phyloP scores from a whole-genome alignment of 768 basidiomycete species.

The Rhodotorula toruloides region DNA sequence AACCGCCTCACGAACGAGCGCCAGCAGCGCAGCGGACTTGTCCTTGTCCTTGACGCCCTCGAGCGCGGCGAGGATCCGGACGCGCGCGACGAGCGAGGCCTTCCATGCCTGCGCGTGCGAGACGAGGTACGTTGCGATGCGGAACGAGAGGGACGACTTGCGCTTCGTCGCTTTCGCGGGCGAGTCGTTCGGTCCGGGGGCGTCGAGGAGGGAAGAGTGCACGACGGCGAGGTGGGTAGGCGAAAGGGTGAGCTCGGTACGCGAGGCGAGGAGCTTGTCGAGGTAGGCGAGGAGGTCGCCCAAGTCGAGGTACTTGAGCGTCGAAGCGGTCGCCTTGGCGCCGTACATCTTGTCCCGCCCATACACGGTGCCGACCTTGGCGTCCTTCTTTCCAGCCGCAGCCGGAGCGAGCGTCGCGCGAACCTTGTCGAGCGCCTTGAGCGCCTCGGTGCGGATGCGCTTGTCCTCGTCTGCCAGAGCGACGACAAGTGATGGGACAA shows the following conservation, averaged over 20 bases:
- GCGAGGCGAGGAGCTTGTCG: conserved; percentile 24
- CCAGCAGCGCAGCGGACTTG: conserved; percentile 28
- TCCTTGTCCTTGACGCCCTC: conserved; percentile 43
- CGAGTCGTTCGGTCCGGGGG: background rate
- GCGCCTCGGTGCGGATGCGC: conserved; percentile 44
- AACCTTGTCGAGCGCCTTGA: conserved; percentile 42
- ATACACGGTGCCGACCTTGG: conserved; percentile 42
- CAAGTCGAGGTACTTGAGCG: conserved; percentile 37
- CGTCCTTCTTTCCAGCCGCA: background rate
- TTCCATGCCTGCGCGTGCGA: conserved; percentile 46
- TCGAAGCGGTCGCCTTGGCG: conserved; percentile 28
- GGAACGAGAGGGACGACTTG: conserved; percentile 19
- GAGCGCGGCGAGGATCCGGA: conserved; percentile 41
- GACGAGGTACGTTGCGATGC: conserved; percentile 40
- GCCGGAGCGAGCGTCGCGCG: background rate
- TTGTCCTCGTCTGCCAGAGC: conserved; percentile 40
- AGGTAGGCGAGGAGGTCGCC: conserved; percentile 27
- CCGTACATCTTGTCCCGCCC: conserved; percentile 47
- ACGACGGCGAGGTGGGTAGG: conserved; percentile 20
- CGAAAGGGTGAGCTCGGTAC: conserved; percentile 30
- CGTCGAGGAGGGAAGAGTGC: conserved; percentile 27
- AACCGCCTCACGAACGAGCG: conserved; percentile 14
- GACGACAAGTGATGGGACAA: conserved; percentile 45
- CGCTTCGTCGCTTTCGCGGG: conserved; percentile 19
- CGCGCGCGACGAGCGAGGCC: conserved; percentile 37